phyloP scores from a whole-genome alignment of 495 filamentous ascomycete genomes.

The Cudoniella acicularis region DNA sequence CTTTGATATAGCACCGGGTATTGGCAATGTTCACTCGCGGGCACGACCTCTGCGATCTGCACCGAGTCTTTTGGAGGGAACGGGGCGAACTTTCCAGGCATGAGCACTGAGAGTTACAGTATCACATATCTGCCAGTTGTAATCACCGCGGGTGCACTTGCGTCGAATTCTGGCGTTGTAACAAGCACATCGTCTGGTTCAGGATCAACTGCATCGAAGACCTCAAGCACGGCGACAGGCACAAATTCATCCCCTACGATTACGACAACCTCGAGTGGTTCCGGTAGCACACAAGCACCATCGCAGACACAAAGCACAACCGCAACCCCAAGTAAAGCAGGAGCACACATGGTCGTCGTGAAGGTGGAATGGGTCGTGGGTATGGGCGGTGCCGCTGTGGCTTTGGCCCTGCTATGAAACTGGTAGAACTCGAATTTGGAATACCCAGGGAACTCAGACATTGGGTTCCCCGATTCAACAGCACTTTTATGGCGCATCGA shows the following conservation, averaged over 20 bases:
- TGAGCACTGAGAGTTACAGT: conserved; percentile 18
- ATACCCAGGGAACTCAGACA: too few relatives aligned
- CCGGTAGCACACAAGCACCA: not conserved
- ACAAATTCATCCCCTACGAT: not conserved
- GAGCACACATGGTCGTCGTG: not conserved
- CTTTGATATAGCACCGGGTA: conserved; percentile 32
- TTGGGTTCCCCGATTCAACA: too few relatives aligned
- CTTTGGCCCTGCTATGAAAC: not conserved
- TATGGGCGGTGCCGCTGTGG: not conserved
- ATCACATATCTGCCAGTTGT: conserved; percentile 30
- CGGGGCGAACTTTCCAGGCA: conserved; percentile 27
- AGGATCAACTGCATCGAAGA: too few relatives aligned
- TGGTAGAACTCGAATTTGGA: too few relatives aligned
- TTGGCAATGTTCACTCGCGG: conserved; percentile 49
- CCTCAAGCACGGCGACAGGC: not conserved
- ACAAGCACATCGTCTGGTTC: not conserved
- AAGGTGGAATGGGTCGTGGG: not conserved
- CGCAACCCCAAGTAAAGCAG: not conserved
- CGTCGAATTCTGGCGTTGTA: not conserved
- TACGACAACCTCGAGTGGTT: not conserved
- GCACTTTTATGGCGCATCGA: too few relatives aligned
- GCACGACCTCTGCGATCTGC: conserved; percentile 53
- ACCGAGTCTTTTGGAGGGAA: conserved; percentile 34
- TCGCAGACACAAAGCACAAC: not conserved
- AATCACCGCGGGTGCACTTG: conserved; percentile 28